Evolutionary conservation across 1,139 yeast genomes (phyloP), one percentile per base, ranked within the genome.

Genomic region (Scheffersomyces parashehatae): DNA sequence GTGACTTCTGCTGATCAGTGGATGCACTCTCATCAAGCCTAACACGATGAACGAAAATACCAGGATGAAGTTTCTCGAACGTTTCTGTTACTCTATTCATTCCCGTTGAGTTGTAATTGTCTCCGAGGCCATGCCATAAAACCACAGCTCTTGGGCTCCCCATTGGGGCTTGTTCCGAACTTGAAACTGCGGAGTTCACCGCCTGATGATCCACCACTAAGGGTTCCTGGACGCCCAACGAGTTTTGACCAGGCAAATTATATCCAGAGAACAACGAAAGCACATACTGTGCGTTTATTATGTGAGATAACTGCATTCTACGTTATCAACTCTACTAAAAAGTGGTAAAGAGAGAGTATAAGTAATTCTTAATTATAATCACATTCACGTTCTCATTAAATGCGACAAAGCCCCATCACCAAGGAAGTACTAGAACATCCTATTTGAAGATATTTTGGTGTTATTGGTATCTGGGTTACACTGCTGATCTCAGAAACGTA

Each of bases 61-160:
- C 79, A 0, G 90, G 89, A 42, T 77, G 65, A 4, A 66, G 60
- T 9, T 66, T 62, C 28, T 68, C 56, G 5, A 86, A 65, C 1
- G 77, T 50, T 1, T 70, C 71, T 4, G 67, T 62, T 2, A 77
- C 77, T n/a, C 70, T 60, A 33, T 63, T 65, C 69, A 86, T 81
- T 0, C 86, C 82, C 0, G 77, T 63, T 0, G 90, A 81, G 56
- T 85, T 79, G 57, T 82, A 87, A 14, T 79, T 73, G 59, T 88
- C 96, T 0, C 95, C 95, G 55, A 88, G 73, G 0, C 96, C 96
- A 55, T 88, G 96, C 95, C 95, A 88, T 35, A 88, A 56, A 2
- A 88, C 88, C 3, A 87, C 75, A 0, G 91, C 90, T 37, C 61
- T 49, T 20, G 26, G 26, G 26, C 26, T 20, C 45, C 14, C 37